A percentile compares a stretch with the other conserved stretches of the same genome.
Conservation (phyloP, 805 yeast species). For the Candida saitoana region DNA sequence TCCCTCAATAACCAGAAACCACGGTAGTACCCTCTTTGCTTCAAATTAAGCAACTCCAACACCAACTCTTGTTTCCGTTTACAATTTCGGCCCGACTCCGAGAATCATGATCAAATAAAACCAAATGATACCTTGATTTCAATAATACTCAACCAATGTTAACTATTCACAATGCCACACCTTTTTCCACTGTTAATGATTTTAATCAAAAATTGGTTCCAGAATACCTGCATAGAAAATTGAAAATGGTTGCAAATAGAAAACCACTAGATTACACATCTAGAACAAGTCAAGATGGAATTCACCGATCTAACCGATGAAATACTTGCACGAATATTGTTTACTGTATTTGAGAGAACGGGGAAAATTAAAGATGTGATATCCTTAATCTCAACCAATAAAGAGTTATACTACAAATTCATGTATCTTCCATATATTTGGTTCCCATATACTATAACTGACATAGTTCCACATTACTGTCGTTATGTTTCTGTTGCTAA, state of each 20-base stretch:
- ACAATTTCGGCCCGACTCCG: too few species aligned
- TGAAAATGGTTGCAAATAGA: constrained; percentile 1
- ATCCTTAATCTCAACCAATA: background rate
- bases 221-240: background rate
- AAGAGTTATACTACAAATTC: background rate
- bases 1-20: too few species aligned
- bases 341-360: background rate
- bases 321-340: constrained; percentile 6
- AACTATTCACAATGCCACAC: too few species aligned
- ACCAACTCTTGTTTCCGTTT: too few species aligned
- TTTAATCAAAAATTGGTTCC: too few species aligned
- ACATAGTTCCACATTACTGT: background rate
- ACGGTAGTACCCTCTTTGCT: too few species aligned
- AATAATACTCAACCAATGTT: too few species aligned
- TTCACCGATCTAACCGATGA: constrained; percentile 6
- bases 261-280: background rate
- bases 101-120: too few species aligned
- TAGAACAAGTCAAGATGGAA: background rate
- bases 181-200: too few species aligned
- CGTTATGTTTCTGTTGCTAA: background rate
- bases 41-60: too few species aligned
- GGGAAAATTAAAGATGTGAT: background rate
- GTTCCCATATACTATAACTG: background rate
- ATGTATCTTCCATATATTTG: background rate
- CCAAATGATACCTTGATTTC: too few species aligned